Base-by-base conservation (phyloP, 352 stramenopile genomes). In the Globisporangium mamillatum region DNA sequence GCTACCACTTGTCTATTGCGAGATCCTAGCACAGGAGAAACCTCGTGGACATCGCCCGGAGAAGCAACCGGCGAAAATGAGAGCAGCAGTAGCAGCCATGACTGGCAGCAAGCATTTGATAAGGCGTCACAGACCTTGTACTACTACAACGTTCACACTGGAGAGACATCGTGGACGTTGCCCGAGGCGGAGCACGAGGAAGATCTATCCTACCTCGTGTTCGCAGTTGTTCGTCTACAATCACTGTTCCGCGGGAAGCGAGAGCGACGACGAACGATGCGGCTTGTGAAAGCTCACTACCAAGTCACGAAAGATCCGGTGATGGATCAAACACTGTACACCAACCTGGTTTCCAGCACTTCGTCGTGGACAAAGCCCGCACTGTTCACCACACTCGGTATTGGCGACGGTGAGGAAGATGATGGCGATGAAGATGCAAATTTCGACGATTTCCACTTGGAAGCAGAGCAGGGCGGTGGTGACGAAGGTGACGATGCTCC, bases 131-230 rank as follows among this genome's bases (percentile, higher is more conserved):
- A 91, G 57, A 85, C 70, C 4, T 68, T 66, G 4, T 93, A 91
- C 60, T 93, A 90, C 74, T 89, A 90, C 73, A 84, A 93, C 58
- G 66, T 79, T 5, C 63, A 77, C 60, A 91, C 86, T 5, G 82
- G 83, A 16, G 83, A 91, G 60, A 90, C 82, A 2, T 84, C 82
- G 22, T 93, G 84, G 86, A 88, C 75, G n/a, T 64, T 76, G 12
- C 84, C 82, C 5, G 25, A 34, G 3, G 50, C 71, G 36, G 68
- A 77, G 18, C 14, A 18, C 1, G 53, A 63, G 3, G 70, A 72
- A 12, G 78, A 92, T 44, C 60, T 84, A 1, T 67, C 75, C 14
- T 87, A 81, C 48, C 63, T 91, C 18, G 65, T 44, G 10, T 90
- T 86, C 48, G 76, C 83, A 1, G 76, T 78, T 20, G 64, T 86